phyloP scores from a whole-genome alignment of 2,329 filamentous ascomycete species.

The Tolypocladium inflatum region DNA sequence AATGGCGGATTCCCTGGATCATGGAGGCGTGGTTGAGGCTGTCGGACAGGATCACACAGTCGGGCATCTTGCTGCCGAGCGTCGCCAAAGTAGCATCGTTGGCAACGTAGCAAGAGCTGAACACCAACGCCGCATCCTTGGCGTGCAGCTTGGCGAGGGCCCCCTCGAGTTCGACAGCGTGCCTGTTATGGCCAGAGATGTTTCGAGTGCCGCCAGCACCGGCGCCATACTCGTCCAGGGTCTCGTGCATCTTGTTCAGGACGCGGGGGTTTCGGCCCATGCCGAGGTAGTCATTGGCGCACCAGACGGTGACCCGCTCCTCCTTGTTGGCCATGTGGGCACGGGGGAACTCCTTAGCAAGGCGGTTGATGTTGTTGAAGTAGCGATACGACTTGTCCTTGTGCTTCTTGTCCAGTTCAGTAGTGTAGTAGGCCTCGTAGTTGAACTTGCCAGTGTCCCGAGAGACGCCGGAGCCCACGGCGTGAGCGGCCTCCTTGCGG shows the following conservation, averaged over 20 bases:
- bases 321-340: constrained; percentile 80
- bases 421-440: constrained; percentile 81
- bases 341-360: constrained; percentile 91
- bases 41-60: constrained; percentile 96
- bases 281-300: constrained; percentile 96
- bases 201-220: constrained; percentile 94
- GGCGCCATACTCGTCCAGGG: constrained; percentile 86
- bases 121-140: constrained; percentile 87
- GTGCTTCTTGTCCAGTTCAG: constrained; percentile 95
- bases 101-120: constrained; percentile 95
- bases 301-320: constrained; percentile 94
- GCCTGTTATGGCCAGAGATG: constrained; percentile 95
- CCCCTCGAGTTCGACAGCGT: constrained; percentile 75
- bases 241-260: constrained; percentile 86
- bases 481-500: constrained; percentile 7
- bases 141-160: constrained; percentile 81
- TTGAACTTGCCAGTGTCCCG: constrained; percentile 57
- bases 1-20: constrained; percentile 98
- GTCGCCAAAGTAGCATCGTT: constrained; percentile 96
- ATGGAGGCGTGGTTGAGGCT: constrained; percentile 97
- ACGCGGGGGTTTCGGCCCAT: constrained; percentile 92
- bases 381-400: constrained; percentile 99
- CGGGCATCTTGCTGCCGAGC: constrained; percentile 89
- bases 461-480: constrained; percentile 9
- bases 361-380: constrained; percentile 99